These are phyloP conservation scores for Wallacemonas sp. DNA, from an alignment of 208 protist species.

Conservation along the genomic window DNA sequence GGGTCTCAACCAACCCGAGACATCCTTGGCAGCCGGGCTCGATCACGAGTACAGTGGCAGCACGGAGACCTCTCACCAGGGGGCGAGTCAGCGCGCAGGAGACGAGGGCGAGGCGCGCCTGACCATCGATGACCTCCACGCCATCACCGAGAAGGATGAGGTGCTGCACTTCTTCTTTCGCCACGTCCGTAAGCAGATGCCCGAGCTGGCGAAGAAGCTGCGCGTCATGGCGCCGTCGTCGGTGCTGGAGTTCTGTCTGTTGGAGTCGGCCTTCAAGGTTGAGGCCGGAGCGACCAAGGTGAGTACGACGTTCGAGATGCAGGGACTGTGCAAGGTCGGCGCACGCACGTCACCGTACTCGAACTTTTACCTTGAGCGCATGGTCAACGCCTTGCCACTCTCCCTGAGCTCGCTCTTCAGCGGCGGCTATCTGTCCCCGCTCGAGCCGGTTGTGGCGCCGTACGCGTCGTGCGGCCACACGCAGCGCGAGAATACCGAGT, in stretches of 20 bases:
- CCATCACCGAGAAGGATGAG: slow-evolving; percentile 40
- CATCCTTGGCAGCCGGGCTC: background rate
- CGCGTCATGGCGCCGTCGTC: slow-evolving; percentile 23
- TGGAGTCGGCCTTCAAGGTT: slow-evolving; percentile 24
- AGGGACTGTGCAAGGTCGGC: slow-evolving; percentile 24
- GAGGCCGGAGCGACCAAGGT: background rate
- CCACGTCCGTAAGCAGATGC: slow-evolving; percentile 20
- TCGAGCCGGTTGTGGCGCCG: slow-evolving; percentile 27
- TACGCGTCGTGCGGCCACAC: slow-evolving; percentile 33
- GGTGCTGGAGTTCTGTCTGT: slow-evolving; percentile 25
- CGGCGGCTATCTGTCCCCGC: slow-evolving; percentile 40
- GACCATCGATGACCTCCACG: slow-evolving; percentile 27
- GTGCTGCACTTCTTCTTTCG: slow-evolving; percentile 33
- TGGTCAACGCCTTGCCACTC: slow-evolving; percentile 34
- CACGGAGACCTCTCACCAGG: background rate
- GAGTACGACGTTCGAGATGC: background rate
- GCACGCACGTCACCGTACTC: slow-evolving; percentile 24
- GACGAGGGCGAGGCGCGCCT: slow-evolving; percentile 17
- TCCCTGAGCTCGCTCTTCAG: slow-evolving; percentile 35
- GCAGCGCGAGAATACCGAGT: slow-evolving; percentile 34
- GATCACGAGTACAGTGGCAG: background rate
- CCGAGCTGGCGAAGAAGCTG: slow-evolving; percentile 34
- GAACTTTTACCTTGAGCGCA: slow-evolving; percentile 19
- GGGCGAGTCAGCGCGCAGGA: background rate
- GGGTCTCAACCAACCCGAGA: background rate